These are phyloP conservation scores for Podospora pseudocomata DNA, from an alignment of 495 filamentous ascomycete genomes.

Conservation along the genomic window DNA sequence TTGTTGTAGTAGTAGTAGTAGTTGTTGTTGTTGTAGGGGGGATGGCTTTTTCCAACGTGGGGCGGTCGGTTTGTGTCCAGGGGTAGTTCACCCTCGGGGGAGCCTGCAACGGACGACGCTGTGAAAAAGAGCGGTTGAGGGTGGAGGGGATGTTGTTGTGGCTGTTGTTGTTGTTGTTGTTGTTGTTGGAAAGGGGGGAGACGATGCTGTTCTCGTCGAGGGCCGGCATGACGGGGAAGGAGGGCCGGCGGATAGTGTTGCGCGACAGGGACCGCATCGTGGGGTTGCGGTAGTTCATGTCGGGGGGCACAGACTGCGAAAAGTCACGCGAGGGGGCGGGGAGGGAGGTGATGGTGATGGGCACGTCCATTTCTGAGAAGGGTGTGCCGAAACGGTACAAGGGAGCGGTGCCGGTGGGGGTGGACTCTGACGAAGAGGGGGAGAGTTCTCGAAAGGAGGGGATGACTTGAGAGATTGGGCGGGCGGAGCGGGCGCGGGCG, in stretches of 20 bases:
- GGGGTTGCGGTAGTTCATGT: conserved; percentile 69
- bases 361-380: conserved; percentile 86
- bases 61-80: conserved; percentile 42
- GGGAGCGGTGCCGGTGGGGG: conserved; percentile 48
- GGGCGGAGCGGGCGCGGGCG: conserved; percentile 28
- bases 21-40: conserved; percentile 5
- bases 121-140: conserved; percentile 33
- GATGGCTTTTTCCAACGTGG: conserved; percentile 39
- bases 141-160: conserved; percentile 32
- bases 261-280: conserved; percentile 50
- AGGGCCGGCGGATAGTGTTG: conserved; percentile 55
- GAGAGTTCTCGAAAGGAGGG: conserved; percentile 52
- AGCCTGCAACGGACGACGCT: conserved; percentile 37
- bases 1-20: not conserved
- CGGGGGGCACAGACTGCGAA: conserved; percentile 87
- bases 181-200: conserved; percentile 28
- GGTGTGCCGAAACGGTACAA: conserved; percentile 71
- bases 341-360: conserved; percentile 67
- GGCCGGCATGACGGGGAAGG: conserved; percentile 53
- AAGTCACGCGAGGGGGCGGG: conserved; percentile 66
- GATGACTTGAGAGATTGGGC: conserved; percentile 35
- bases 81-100: conserved; percentile 48
- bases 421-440: conserved; percentile 47
- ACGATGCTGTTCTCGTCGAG: conserved; percentile 50
- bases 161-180: conserved; percentile 21